Conservation (phyloP, 2,329 filamentous ascomycete genomes). For the Corynespora cassiicola region DNA sequence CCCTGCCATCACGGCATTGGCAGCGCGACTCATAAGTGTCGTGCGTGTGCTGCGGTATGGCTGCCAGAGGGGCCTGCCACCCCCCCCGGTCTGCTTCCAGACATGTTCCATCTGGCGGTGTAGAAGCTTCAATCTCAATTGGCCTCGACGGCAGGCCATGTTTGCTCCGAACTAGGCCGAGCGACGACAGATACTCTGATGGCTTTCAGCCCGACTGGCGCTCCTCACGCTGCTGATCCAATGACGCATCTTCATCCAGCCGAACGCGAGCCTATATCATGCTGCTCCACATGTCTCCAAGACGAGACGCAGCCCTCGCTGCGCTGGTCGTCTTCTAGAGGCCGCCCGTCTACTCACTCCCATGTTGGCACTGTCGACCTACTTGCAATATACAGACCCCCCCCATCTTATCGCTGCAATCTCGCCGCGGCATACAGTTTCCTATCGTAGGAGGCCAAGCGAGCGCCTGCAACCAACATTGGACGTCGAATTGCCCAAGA, state of each 20-base stretch:
- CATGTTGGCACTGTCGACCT: background rate
- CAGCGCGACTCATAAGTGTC: constrained; percentile 29
- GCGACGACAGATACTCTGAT: constrained; percentile 5
- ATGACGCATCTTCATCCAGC: constrained; percentile 3
- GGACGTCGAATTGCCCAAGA: constrained; percentile 13
- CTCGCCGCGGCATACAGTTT: constrained; percentile 22
- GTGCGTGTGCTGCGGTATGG: constrained; percentile 27
- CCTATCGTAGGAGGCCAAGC: constrained; percentile 23
- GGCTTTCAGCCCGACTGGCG: too few species aligned
- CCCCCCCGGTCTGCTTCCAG: constrained; percentile 22
- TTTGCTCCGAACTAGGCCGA: constrained; percentile 18
- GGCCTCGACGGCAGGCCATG: constrained; percentile 21
- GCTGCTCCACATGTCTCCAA: too few species aligned
- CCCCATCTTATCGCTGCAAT: constrained; percentile 31
- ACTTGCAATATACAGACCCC: constrained; percentile 6
- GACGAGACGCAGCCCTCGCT: too few species aligned
- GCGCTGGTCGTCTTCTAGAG: too few species aligned
- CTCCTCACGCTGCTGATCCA: too few species aligned
- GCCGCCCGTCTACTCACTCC: too few species aligned
- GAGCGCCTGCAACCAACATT: constrained; percentile 17
- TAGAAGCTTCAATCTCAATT: constrained; percentile 25
- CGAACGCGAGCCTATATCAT: too few species aligned
- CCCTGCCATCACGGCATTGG: constrained; percentile 20
- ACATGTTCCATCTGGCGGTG: too few species aligned
- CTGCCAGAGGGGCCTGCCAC: constrained; percentile 24